A percentile compares a stretch with the other conserved stretches of the same genome.
These are phyloP conservation scores for Globisporangium irregulare DNA, from an alignment of 352 stramenopile species.

Conservation along the genomic window DNA sequence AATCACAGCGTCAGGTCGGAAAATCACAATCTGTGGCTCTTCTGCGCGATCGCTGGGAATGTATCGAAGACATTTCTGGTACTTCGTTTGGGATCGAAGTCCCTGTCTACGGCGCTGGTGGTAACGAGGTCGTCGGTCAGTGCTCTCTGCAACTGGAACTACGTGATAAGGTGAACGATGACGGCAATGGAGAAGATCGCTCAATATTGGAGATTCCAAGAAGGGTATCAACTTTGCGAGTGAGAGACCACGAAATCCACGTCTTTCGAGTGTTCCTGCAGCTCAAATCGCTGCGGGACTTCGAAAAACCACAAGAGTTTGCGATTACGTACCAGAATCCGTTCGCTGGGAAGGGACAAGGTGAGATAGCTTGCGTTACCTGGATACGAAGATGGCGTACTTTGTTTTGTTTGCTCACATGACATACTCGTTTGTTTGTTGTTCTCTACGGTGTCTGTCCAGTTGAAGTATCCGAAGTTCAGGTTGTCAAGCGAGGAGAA, in stretches of 20 bases:
- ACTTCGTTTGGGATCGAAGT: background rate
- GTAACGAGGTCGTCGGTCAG: conserved; percentile 6
- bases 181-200: background rate
- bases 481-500: conserved; percentile 35
- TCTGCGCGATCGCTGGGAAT: background rate
- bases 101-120: background rate
- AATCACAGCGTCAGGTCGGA: conserved; percentile 5
- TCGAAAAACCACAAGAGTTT: conserved; percentile 23
- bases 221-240: background rate
- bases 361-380: conserved; percentile 17
- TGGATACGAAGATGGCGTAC: background rate
- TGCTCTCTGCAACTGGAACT: conserved; percentile 6
- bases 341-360: conserved; percentile 30
- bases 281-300: conserved; percentile 34
- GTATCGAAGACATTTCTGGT: background rate
- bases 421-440: background rate
- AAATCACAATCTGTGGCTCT: background rate
- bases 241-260: conserved; percentile 5
- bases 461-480: conserved; percentile 44
- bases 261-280: conserved; percentile 37
- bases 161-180: background rate
- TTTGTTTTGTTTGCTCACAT: background rate
- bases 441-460: background rate
- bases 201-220: background rate
- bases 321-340: conserved; percentile 35